phyloP scores from a whole-genome alignment of 164 flowering plant species.

The Magnolia sinica region DNA sequence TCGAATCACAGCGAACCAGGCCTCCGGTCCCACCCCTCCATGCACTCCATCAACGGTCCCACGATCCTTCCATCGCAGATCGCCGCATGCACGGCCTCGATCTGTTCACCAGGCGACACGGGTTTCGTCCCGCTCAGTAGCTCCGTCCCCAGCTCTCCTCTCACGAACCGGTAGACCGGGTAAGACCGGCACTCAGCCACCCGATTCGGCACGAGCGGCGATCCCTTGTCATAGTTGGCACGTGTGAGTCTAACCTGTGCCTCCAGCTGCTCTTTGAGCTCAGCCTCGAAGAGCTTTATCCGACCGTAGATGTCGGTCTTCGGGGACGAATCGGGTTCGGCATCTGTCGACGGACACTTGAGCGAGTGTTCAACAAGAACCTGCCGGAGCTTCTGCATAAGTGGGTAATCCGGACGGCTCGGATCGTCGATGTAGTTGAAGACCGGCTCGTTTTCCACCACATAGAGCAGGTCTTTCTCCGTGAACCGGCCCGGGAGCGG shows the following conservation, averaged over 20 bases:
- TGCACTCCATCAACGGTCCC: slow-evolving; percentile 18
- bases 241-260: slow-evolving; percentile 8
- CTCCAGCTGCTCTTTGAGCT: slow-evolving; percentile 16
- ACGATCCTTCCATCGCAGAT: slow-evolving; percentile 19
- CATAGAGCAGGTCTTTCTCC: slow-evolving; percentile 17
- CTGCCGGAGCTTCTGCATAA: slow-evolving; percentile 17
- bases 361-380: slow-evolving; percentile 21
- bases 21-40: slow-evolving; percentile 17
- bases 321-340: background rate
- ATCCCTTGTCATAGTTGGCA: slow-evolving; percentile 14
- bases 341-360: background rate
- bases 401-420: slow-evolving; percentile 18
- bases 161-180: slow-evolving; percentile 18
- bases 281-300: slow-evolving; percentile 15
- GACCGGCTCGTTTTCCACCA: slow-evolving; percentile 18
- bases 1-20: slow-evolving; percentile 1
- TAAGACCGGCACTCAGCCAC: slow-evolving; percentile 16
- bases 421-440: slow-evolving; percentile 22
- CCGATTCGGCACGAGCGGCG: slow-evolving; percentile 11
- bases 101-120: slow-evolving; percentile 21
- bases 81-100: slow-evolving; percentile 18
- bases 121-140: slow-evolving; percentile 13
- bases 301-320: slow-evolving; percentile 10
- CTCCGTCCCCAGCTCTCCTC: slow-evolving; percentile 16
- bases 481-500: slow-evolving; percentile 21